These are phyloP conservation scores for Saururus chinensis DNA, from an alignment of 164 flowering plant species.

Conservation along the genomic window DNA sequence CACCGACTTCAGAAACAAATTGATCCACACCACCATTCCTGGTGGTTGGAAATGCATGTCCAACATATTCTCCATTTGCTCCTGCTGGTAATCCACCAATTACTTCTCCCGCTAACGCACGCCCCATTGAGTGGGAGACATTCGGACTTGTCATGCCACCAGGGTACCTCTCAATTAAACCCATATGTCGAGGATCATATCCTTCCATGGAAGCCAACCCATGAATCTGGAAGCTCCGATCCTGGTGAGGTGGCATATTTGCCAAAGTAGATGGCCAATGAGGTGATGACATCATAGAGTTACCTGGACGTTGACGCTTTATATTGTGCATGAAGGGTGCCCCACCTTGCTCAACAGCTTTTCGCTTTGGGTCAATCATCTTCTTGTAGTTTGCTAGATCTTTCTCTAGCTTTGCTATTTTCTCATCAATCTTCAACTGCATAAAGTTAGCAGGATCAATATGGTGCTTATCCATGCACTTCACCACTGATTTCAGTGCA, in stretches of 20 bases:
- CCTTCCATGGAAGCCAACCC: constrained; percentile 4
- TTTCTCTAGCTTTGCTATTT: constrained; percentile 29
- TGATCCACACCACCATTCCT: neutral
- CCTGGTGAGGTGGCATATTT: constrained; percentile 8
- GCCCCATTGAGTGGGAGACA: constrained; percentile 7
- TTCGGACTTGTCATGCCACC: constrained; percentile 8
- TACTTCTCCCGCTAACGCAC: neutral
- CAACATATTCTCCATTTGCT: neutral
- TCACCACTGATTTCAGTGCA: constrained; percentile 26
- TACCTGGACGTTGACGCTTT: constrained; percentile 15
- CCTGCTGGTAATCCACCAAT: neutral
- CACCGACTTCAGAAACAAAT: neutral
- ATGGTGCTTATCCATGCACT: constrained; percentile 29
- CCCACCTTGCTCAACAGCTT: constrained; percentile 20
- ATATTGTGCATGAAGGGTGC: constrained; percentile 12
- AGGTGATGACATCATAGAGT: constrained; percentile 1
- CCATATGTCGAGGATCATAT: constrained; percentile 12
- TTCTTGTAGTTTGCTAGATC: constrained; percentile 17
- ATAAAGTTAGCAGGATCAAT: constrained; percentile 26
- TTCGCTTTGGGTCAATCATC: constrained; percentile 24
- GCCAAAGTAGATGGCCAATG: neutral
- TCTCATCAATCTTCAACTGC: constrained; percentile 26
- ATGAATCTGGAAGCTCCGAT: constrained; percentile 8
- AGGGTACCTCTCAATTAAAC: constrained; percentile 8
- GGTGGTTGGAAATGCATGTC: neutral